Conservation (phyloP, 2,329 filamentous ascomycete genomes). For the Colletotrichum filicis region DNA sequence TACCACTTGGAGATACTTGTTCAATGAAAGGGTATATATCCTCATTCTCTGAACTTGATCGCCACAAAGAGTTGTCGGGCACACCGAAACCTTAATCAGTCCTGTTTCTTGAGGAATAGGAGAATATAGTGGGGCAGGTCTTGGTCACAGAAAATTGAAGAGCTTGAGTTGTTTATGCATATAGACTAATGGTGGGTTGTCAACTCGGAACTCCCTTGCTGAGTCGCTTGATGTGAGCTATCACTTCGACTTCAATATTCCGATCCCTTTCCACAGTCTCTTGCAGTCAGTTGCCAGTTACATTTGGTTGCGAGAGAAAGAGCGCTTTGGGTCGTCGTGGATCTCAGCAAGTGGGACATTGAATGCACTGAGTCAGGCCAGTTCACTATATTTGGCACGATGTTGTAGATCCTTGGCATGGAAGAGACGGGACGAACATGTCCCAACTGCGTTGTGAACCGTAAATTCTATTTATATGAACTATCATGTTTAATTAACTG, state of each 20-base stretch:
- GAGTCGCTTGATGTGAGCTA: neutral
- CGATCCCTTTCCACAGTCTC: neutral
- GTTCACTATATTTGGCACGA: neutral
- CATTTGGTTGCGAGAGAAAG: neutral
- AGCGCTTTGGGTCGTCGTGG: neutral
- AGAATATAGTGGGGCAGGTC: neutral
- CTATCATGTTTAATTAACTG: neutral
- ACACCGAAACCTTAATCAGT: neutral
- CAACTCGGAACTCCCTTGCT: neutral
- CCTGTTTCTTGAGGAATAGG: neutral
- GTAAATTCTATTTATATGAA: neutral
- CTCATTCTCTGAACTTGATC: neutral
- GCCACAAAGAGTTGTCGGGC: neutral
- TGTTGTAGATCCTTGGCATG: neutral
- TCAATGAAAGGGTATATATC: neutral
- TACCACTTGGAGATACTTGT: neutral
- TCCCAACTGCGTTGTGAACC: neutral
- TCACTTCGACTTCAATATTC: neutral
- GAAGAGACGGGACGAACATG: neutral
- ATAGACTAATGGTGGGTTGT: too few relatives aligned
- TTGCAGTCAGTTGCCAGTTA: neutral
- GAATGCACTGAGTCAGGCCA: neutral
- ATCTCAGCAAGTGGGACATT: neutral
- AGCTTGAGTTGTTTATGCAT: too few relatives aligned
- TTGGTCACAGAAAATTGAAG: neutral